Conservation (phyloP, 768 basidiomycete genomes). For the Tulasnella sp. region DNA sequence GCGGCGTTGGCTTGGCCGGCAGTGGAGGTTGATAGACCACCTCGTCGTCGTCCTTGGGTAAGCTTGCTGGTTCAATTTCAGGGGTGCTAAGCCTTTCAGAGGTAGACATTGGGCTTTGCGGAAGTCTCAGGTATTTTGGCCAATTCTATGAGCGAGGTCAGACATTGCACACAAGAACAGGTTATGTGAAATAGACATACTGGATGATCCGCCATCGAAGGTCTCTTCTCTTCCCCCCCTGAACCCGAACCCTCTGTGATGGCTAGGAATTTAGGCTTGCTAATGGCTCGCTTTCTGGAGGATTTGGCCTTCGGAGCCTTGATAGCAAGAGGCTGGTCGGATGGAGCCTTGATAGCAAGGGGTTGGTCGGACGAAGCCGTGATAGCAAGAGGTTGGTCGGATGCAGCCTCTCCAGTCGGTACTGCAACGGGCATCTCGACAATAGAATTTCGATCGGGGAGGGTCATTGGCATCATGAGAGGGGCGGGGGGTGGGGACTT, state of each 20-base stretch:
- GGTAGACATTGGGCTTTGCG: conserved; percentile 10
- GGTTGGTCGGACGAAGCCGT: not conserved
- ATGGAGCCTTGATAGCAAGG: not conserved
- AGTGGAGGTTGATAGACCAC: conserved; percentile 13
- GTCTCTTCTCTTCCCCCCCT: not conserved
- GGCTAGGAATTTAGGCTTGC: not conserved
- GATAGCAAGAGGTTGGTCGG: not conserved
- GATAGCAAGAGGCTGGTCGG: not conserved
- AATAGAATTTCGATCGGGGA: conserved; percentile 4
- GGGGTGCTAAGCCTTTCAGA: not conserved
- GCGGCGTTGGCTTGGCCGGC: not conserved
- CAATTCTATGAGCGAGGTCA: not conserved
- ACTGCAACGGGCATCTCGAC: conserved; percentile 1
- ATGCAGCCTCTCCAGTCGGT: not conserved
- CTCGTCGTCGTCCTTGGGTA: conserved; percentile 2
- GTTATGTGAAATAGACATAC: not conserved
- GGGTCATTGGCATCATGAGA: conserved; percentile 4
- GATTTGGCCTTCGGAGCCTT: not conserved
- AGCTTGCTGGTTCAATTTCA: not conserved
- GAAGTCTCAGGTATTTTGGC: conserved; percentile 14
- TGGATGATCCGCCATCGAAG: not conserved
- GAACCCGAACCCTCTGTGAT: not conserved
- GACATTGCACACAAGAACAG: not conserved
- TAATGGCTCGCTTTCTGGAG: not conserved
- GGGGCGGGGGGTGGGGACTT: conserved; percentile 9